Conservation (phyloP, 192 early-diverging fungal genomes). For the Chytriomyces sp. region DNA sequence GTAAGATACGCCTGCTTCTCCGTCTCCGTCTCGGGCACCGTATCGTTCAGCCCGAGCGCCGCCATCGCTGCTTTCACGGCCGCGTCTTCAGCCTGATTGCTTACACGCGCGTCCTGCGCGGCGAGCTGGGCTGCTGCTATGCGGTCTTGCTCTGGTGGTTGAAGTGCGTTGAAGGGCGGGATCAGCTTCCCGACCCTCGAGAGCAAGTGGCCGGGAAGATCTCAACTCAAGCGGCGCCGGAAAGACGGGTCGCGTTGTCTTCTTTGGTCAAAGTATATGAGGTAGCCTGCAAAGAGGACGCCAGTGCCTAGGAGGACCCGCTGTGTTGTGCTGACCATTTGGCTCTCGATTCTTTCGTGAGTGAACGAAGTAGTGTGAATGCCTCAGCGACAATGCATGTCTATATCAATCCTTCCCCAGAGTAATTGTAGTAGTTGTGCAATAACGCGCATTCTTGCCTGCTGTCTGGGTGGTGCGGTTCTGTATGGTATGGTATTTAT, state of each 20-base stretch:
- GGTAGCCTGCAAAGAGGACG: slow-evolving; percentile 63
- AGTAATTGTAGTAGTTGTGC: too few species aligned
- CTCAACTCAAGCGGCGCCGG: slow-evolving; percentile 79
- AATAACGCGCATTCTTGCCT: too few species aligned
- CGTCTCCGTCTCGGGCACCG: slow-evolving; percentile 72
- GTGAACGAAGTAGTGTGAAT: too few species aligned
- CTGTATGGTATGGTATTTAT: too few species aligned
- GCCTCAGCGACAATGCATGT: too few species aligned
- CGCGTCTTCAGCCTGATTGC: slow-evolving; percentile 49
- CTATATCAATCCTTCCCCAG: too few species aligned
- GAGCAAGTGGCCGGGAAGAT: too few species aligned
- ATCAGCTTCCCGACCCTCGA: too few species aligned
- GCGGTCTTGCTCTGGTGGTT: slow-evolving; percentile 4
- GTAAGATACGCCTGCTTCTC: slow-evolving; percentile 89
- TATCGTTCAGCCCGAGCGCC: slow-evolving; percentile 68
- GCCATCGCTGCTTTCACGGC: slow-evolving; percentile 49
- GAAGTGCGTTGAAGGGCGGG: too few species aligned
- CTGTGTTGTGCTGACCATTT: slow-evolving; percentile 29
- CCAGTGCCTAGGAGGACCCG: slow-evolving; percentile 25
- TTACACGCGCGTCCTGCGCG: slow-evolving; percentile 56
- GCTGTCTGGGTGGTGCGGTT: too few species aligned
- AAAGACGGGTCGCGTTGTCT: slow-evolving; percentile 85
- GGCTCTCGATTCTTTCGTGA: too few species aligned
- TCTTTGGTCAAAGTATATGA: slow-evolving; percentile 93
- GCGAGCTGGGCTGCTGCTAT: slow-evolving; percentile 56